Conservation (phyloP, 2,329 filamentous ascomycete species). For the Tolypocladium tropicale region DNA sequence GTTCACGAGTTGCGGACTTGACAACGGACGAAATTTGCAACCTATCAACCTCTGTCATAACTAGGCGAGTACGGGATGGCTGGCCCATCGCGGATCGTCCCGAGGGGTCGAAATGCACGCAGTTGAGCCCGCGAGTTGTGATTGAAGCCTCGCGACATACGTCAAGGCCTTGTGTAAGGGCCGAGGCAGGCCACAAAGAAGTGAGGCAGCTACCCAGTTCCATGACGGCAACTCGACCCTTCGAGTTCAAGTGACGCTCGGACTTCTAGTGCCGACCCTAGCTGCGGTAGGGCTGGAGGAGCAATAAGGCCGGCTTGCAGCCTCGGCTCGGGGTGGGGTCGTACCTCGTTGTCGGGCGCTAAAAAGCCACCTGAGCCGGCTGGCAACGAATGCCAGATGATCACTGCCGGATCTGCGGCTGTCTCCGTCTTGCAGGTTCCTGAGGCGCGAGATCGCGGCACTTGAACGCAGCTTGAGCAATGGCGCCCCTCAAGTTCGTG, state of each 20-base stretch:
- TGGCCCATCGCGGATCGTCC: neutral
- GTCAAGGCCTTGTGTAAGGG: too few relatives aligned
- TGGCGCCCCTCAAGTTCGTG: neutral
- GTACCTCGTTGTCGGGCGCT: too few relatives aligned
- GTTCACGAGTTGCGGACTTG: neutral
- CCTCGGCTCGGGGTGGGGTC: neutral
- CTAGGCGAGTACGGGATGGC: neutral
- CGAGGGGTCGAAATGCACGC: too few relatives aligned
- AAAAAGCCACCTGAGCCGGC: neutral
- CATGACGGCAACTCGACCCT: too few relatives aligned
- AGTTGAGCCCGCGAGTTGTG: too few relatives aligned
- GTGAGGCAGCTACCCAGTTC: too few relatives aligned
- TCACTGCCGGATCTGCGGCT: neutral
- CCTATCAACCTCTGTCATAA: neutral
- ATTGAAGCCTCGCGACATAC: too few relatives aligned
- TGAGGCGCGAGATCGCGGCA: too few relatives aligned
- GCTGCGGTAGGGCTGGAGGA: neutral
- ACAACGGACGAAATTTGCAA: neutral
- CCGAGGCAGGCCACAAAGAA: too few relatives aligned
- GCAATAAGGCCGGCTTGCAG: neutral
- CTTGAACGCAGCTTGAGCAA: neutral
- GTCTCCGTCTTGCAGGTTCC: neutral
- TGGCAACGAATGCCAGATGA: neutral
- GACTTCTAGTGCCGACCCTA: neutral
- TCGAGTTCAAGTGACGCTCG: too few relatives aligned